Conservation (phyloP, 2,329 filamentous ascomycete species). For the Ceratocystis cacaofunesta region DNA sequence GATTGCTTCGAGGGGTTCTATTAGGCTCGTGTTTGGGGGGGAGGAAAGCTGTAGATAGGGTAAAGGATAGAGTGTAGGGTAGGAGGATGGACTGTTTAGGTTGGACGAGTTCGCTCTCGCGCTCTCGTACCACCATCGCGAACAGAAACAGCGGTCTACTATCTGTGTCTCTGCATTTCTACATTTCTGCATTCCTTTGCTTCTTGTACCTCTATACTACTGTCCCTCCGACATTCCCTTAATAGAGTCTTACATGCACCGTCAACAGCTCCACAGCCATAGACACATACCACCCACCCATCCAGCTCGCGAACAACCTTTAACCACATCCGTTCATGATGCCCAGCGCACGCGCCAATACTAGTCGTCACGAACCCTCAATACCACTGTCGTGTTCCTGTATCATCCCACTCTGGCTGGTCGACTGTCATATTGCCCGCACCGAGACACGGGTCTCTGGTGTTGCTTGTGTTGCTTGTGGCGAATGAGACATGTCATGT, state of each 20-base stretch:
- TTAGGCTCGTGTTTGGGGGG: background rate
- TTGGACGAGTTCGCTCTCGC: background rate
- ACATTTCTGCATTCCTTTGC: too few species aligned
- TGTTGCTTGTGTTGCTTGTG: background rate
- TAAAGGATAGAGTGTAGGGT: background rate
- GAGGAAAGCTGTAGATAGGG: background rate
- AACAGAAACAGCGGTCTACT: background rate
- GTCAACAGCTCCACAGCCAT: too few species aligned
- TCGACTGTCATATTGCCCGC: background rate
- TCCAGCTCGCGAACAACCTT: too few species aligned
- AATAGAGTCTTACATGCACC: too few species aligned
- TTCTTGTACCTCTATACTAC: too few species aligned
- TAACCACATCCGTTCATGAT: background rate
- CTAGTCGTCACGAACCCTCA: background rate
- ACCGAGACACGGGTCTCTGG: background rate
- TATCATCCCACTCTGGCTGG: background rate
- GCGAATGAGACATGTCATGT: background rate
- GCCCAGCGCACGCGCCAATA: background rate
- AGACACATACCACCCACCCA: too few species aligned
- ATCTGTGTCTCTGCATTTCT: too few species aligned
- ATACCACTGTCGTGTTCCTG: background rate
- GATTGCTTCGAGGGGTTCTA: conserved; percentile 23
- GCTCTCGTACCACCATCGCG: background rate
- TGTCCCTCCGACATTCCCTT: too few species aligned
- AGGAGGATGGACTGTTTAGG: background rate